Evolutionary conservation across 2,329 filamentous ascomycete genomes (phyloP).

Genomic region (Aspergillus ochraceus): DNA sequence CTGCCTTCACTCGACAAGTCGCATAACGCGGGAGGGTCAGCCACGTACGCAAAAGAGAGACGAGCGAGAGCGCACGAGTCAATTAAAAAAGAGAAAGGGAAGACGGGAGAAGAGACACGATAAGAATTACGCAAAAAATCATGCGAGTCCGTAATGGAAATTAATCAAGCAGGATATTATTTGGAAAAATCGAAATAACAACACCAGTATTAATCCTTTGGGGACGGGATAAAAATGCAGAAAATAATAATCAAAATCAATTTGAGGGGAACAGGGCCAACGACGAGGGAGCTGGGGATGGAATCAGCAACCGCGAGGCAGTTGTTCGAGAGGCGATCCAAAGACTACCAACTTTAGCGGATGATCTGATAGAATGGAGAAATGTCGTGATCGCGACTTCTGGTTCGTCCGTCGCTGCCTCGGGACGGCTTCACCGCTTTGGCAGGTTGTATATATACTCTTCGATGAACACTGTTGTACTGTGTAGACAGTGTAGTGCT

Average conservation of each 20-base stretch:
- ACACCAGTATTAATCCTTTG: background rate
- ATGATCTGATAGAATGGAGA: slow-evolving; percentile 46
- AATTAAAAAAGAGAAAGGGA: background rate
- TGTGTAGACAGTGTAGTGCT: too few relatives aligned
- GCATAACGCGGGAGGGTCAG: slow-evolving; percentile 24
- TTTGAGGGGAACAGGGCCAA: background rate
- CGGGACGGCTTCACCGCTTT: background rate
- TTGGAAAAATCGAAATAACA: too few relatives aligned
- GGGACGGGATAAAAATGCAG: slow-evolving; percentile 1
- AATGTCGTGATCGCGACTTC: slow-evolving; percentile 43
- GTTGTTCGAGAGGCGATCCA: too few relatives aligned
- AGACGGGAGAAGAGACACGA: background rate
- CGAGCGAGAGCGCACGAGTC: background rate
- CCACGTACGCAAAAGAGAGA: slow-evolving; percentile 23
- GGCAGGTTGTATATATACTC: background rate
- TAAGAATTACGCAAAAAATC: background rate
- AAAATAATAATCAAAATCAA: background rate
- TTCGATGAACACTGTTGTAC: too few relatives aligned
- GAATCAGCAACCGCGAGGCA: background rate
- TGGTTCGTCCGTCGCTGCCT: slow-evolving; percentile 29
- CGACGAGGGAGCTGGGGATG: background rate
- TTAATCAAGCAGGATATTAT: background rate
- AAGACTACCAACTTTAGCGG: slow-evolving; percentile 22
- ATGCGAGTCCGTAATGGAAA: background rate
- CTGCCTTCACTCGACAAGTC: slow-evolving; percentile 16